Percentiles rank a stretch among this genome's conserved stretches.
phyloP scores from a whole-genome alignment of 352 stramenopile genomes.

The Globisporangium emineosum region DNA sequence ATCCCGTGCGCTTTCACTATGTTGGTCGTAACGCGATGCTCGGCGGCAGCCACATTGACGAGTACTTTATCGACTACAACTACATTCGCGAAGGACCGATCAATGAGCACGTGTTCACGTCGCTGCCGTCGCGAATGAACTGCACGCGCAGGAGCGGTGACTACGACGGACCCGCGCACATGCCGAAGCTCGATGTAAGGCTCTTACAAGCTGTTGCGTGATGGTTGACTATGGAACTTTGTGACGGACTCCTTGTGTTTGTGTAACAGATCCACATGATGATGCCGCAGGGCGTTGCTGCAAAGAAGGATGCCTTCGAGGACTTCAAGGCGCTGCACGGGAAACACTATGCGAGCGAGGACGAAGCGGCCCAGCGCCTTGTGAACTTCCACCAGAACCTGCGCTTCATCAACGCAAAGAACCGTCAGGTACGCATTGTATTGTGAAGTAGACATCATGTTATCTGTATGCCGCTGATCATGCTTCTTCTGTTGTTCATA shows the following conservation, averaged over 20 bases:
- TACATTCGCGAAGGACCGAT: slow-evolving; percentile 76
- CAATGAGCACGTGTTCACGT: slow-evolving; percentile 60
- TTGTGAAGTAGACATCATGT: neutral
- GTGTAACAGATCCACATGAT: slow-evolving; percentile 69
- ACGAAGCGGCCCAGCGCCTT: slow-evolving; percentile 48
- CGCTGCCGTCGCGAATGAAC: slow-evolving; percentile 76
- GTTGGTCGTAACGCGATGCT: slow-evolving; percentile 83
- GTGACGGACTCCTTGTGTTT: slow-evolving; percentile 11
- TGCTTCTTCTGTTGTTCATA: neutral
- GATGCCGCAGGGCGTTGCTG: slow-evolving; percentile 59
- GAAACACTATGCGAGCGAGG: slow-evolving; percentile 54
- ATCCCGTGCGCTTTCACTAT: slow-evolving; percentile 85
- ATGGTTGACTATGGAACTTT: slow-evolving; percentile 6
- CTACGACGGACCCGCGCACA: slow-evolving; percentile 43
- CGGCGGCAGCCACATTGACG: slow-evolving; percentile 86
- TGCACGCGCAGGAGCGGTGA: slow-evolving; percentile 63
- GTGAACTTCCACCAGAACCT: slow-evolving; percentile 79
- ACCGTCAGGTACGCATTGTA: slow-evolving; percentile 51
- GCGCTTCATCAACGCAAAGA: slow-evolving; percentile 84
- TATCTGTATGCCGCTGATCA: neutral
- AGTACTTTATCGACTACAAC: slow-evolving; percentile 90
- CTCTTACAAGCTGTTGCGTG: neutral
- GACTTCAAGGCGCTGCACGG: slow-evolving; percentile 55
- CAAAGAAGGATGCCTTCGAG: slow-evolving; percentile 66
- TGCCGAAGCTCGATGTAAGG: slow-evolving; percentile 62